Base-by-base conservation (phyloP, 2,329 filamentous ascomycete genomes). In the Aspergillus proliferans region DNA sequence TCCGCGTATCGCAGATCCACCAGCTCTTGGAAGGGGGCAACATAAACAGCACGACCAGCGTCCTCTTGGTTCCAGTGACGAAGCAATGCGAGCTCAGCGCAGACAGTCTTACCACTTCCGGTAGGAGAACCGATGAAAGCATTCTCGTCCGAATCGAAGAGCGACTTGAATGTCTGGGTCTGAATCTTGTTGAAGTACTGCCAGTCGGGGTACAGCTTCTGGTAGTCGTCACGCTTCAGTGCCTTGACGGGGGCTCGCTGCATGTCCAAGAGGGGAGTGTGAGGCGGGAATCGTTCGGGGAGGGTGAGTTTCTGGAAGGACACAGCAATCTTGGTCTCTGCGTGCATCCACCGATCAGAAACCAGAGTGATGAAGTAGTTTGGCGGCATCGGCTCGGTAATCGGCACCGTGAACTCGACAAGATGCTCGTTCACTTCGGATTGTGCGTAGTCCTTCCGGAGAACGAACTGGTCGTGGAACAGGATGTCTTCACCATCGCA, bases 271-370 rank as follows among this genome's bases (percentile, higher is more conserved):
- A 97, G 78, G 53, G 88, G 90, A 0, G 93, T 98, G 64, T 95
- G 92, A 38, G 93, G 85, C 26, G 91, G 91, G 68, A 98, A 98
- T 63, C 93, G 93, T 68, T 96, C 92, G 0, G 93, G 93, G 4
- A 98, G 78, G 40, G 95, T 87, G 24, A 98, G 78, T 67, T 96
- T 96, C 67, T 95, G 87, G 74, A 98, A 97, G 0, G 91, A 92
- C 2, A 98, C 86, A 0, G 92, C 86, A 47, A 98, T 76, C 65
- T 91, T 90, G 1, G 91, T 95, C 72, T 98, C 91, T 0, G 92
- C 89, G 66, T 95, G 89, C 89, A 98, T 96, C 93, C 93, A 98
- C 58, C 93, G 81, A 68, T 98, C 93, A 3, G 92, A 97, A 18
- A 96, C 74, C 36, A 98, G 82, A 0, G 90, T 93, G 61, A 98